phyloP scores from a whole-genome alignment of 257 asterid species.

The Coffea eugenioides region DNA sequence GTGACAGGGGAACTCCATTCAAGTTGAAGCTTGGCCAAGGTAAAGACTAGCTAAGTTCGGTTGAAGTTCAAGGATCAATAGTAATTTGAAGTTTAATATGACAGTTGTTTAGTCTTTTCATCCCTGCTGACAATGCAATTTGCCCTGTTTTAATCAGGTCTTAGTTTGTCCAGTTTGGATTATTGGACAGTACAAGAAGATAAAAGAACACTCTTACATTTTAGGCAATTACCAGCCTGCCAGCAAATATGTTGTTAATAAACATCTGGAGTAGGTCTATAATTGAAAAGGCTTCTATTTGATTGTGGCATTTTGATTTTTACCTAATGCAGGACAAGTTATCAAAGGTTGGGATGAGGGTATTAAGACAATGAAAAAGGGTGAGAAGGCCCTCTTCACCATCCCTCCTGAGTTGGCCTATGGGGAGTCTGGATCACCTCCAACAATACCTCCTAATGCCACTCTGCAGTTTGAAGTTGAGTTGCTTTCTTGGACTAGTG shows the following conservation, averaged over 20 bases:
- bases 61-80: background rate
- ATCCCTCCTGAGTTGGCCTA: slow-evolving; percentile 54
- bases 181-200: background rate
- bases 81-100: too few species aligned
- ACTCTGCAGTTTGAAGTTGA: slow-evolving; percentile 60
- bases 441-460: slow-evolving; percentile 50
- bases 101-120: background rate
- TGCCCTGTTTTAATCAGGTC: background rate
- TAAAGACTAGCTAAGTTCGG: slow-evolving; percentile 5
- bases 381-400: slow-evolving; percentile 55
- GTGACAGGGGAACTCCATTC: slow-evolving; percentile 40
- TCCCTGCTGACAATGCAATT: background rate
- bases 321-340: slow-evolving; percentile 38
- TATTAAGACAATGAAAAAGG: slow-evolving; percentile 58
- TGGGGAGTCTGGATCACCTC: slow-evolving; percentile 64
- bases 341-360: slow-evolving; percentile 70
- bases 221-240: background rate
- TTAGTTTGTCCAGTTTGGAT: background rate
- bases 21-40: slow-evolving; percentile 54
- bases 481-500: slow-evolving; percentile 49
- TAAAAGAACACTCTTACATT: background rate
- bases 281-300: background rate
- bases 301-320: background rate
- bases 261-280: too few species aligned
- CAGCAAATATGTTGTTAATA: background rate